Percentiles rank a stretch among this genome's conserved stretches.
Evolutionary conservation across 2,329 filamentous ascomycete species (phyloP).

Genomic region (Monosporascus cannonballus): DNA sequence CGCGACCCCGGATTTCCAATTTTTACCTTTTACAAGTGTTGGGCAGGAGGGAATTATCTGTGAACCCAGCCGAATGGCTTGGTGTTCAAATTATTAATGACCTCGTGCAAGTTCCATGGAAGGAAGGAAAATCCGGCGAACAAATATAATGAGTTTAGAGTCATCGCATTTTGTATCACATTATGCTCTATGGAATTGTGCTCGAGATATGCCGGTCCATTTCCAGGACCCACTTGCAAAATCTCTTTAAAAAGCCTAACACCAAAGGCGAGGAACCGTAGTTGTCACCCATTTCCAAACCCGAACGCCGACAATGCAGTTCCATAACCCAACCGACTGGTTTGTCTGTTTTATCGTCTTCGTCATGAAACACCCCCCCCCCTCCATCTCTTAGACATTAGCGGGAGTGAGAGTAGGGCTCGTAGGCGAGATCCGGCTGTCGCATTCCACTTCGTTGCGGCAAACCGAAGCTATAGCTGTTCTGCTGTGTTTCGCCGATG

Average conservation of each 20-base stretch:
- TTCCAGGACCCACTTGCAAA: not conserved
- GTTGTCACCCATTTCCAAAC: conserved; percentile 5
- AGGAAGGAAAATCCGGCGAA: no score
- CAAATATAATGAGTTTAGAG: no score
- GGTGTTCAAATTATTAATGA: no score
- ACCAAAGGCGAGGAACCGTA: not conserved
- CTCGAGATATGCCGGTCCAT: not conserved
- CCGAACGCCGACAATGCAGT: conserved; percentile 9
- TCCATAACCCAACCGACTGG: conserved; percentile 1
- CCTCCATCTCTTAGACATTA: conserved; percentile 26
- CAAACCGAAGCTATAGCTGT: conserved; percentile 31
- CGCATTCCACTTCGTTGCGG: conserved; percentile 36
- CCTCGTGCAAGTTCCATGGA: conserved; percentile 7
- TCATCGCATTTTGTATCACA: no score
- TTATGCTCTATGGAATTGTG: not conserved
- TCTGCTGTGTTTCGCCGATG: conserved; percentile 33
- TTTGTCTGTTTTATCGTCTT: not conserved
- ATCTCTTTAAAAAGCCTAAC: not conserved
- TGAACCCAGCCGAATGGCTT: no score
- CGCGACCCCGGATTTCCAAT: no score
- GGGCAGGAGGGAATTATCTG: no score
- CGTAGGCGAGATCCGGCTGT: conserved; percentile 49
- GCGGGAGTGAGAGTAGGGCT: conserved; percentile 54
- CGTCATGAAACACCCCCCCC: not conserved
- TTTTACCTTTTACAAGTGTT: no score